Evolutionary conservation across 306 rosid species (phyloP).

Genomic region (Arachis hypogaea): DNA sequence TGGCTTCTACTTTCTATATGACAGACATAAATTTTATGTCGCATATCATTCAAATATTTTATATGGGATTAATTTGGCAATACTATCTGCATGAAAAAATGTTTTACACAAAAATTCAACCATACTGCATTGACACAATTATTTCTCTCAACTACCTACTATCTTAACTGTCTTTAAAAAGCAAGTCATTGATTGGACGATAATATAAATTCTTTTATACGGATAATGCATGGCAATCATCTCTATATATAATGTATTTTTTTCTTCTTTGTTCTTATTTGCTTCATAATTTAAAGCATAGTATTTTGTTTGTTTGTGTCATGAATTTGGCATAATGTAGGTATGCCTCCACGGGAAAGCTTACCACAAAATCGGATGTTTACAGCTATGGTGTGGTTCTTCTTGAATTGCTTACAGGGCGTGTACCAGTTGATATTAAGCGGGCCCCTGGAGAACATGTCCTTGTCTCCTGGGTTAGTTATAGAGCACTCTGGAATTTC

Average conservation of each 20-base stretch:
- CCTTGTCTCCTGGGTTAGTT: conserved; percentile 95
- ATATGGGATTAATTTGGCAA: no score
- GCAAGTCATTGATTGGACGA: no score
- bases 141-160: no score
- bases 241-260: neutral
- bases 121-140: no score
- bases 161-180: no score
- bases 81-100: no score
- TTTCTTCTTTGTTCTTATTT: neutral
- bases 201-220: no score
- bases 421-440: conserved; percentile 83
- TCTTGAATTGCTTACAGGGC: conserved; percentile 88
- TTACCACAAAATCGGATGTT: conserved; percentile 91
- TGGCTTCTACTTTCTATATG: neutral
- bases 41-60: no score
- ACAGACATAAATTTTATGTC: neutral
- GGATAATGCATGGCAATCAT: neutral
- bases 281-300: neutral
- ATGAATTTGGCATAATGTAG: conserved; percentile 50
- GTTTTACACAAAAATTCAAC: no score
- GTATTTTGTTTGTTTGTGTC: neutral
- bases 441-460: conserved; percentile 88
- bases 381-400: conserved; percentile 96
- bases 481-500: conserved; percentile 6
- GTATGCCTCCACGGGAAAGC: conserved; percentile 89